Evolutionary conservation across 1,284 basidiomycete genomes (phyloP), one percentile per base, ranked within the genome.

Genomic region (Athelia psychrophila): DNA sequence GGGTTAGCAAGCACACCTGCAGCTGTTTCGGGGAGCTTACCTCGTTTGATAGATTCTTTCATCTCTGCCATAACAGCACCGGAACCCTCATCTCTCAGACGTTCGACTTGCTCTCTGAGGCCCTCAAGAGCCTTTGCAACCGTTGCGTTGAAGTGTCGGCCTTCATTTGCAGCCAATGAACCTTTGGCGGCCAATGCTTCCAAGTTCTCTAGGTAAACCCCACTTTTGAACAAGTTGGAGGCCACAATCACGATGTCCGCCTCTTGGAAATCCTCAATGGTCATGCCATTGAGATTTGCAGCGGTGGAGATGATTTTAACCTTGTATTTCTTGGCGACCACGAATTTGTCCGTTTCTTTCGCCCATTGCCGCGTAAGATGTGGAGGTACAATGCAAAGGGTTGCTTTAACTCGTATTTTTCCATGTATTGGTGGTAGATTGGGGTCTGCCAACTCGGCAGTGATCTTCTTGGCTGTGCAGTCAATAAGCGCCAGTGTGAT

Each of bases 281-380:
- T 91, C 20, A 84, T 72, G 10, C 74, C 69, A 62, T 95, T 93
- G 51, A 98, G 71, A 58, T 91, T 86, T 2, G 79, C 66, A 45
- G 88, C 86, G 2, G 83, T 88, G 18, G 85, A 81, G 51, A 97
- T 78, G 23, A 87, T 77, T 51, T 90, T 77, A 35, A 90, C 75
- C 38, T 83, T 83, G 70, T 90, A 85, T 19, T 75, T 72, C 16
- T 81, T 76, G 8, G 8, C n/a, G 2, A 79, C 77, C 1, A 83
- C 81, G 70, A 98, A 98, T 66, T 95, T 95, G 60, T 75, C 69
- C 42, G 92, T 84, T 65, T 98, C 95, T 13, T 85, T 88, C 19
- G 83, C 81, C 95, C 95, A 98, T 65, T 98, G 95, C 47, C 85
- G 81, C 32, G 86, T 90, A 53, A 98, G 74, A 70, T 98, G 95